Evolutionary conservation across 2,329 filamentous ascomycete species (phyloP), one percentile per base, ranked within the genome.

Genomic region (Macroventuria anomochaeta): DNA sequence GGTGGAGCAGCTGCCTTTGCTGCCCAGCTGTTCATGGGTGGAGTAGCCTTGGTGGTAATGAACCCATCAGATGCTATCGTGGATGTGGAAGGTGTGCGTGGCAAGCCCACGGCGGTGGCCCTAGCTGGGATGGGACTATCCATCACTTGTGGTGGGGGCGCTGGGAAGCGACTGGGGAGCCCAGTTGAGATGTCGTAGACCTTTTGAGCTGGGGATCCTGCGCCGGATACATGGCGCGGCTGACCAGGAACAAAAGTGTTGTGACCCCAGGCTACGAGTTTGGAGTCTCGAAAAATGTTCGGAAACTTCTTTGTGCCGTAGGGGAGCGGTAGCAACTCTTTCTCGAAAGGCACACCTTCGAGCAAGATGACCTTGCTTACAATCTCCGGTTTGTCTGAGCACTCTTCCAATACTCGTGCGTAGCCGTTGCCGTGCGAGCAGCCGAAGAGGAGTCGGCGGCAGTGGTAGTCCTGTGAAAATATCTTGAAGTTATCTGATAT

Each of bases 401-500:
- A 77, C 28, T 82, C 76, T 63, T 83, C 79, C 10, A 87, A 72
- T 29, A 81, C 71, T 10, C 76, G 75, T 20, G 79, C 79, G 67
- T 85, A 86, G 18, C 80, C 77, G 49, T 79, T 80, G 69, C 84
- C 81, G 53, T 83, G 80, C 12, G 81, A 82, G 68, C 83, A 85
- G 7, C 84, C 85, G 29, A 87, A 76, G 41, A 86, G 75, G 46
- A 87, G 80, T 50, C 85, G 83, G 46, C 82, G 83, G 64, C 85
- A 87, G 61, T 85, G 83, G 57, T 79, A 81, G 61, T 86, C 81
- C 69, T 81, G 76, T 43, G 85, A 72, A 68, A 81, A 79, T 40
- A 83, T 68, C 61, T 82, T 81, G 70, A 87, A 81, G 21, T 75
- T 75, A 59, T 83, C 83, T 84, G 58, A 12, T n/a, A 8, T 8